phyloP scores from a whole-genome alignment of 2,329 filamentous ascomycete species.

The Corinectria fuckeliana region DNA sequence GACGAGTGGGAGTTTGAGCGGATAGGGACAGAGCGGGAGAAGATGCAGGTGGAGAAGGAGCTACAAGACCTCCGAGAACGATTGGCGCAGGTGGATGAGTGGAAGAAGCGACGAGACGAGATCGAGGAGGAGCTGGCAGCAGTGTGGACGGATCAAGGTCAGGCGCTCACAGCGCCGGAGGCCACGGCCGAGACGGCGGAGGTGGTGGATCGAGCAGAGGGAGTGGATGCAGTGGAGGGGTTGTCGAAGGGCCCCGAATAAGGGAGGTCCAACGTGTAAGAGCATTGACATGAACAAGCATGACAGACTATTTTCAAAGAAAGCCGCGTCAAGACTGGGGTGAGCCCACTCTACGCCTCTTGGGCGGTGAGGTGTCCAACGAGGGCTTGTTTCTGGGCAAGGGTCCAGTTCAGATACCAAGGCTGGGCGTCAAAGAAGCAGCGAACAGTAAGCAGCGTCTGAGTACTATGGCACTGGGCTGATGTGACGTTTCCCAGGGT shows the following conservation, averaged over 20 bases:
- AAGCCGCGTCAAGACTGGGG: neutral
- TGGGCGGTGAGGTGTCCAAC: neutral
- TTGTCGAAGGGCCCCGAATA: neutral
- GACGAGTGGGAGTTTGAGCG: constrained; percentile 91
- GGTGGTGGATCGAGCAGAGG: constrained; percentile 9
- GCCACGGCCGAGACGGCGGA: constrained; percentile 41
- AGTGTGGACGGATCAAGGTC: constrained; percentile 64
- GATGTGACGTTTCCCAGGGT: constrained; percentile 13
- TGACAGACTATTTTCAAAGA: neutral
- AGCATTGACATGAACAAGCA: constrained; percentile 3
- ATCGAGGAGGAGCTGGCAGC: constrained; percentile 81
- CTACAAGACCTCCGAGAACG: constrained; percentile 82
- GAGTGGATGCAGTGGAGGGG: neutral
- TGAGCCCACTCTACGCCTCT: neutral
- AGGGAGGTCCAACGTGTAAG: neutral
- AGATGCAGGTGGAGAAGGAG: constrained; percentile 91
- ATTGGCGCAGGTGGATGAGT: constrained; percentile 80
- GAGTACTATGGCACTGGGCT: too few relatives aligned
- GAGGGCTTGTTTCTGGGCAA: constrained; percentile 1
- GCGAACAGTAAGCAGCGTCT: too few relatives aligned
- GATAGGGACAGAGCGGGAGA: constrained; percentile 92
- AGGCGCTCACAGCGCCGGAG: constrained; percentile 55
- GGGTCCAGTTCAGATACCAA: too few relatives aligned
- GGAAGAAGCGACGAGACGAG: constrained; percentile 78
- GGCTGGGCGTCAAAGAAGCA: too few relatives aligned